Evolutionary conservation across 805 yeast species (phyloP).

Genomic region (Candida palmyrensis): DNA sequence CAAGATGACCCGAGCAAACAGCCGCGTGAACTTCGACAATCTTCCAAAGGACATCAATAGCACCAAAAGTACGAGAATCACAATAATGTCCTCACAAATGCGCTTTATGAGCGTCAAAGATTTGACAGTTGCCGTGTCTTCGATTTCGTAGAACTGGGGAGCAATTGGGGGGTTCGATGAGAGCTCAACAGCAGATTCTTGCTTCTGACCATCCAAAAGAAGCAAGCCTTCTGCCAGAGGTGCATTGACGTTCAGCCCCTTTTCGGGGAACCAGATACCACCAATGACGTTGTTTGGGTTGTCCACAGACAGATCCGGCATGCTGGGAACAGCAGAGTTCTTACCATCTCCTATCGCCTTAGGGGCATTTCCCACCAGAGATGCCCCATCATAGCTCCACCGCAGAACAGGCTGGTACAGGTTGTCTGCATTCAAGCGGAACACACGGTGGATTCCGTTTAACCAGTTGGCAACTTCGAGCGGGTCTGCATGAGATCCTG

Average conservation of each 20-base stretch:
- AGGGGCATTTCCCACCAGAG: not conserved
- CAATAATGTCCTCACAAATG: constrained; percentile 46
- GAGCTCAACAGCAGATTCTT: constrained; percentile 1
- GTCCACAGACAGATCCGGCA: too few relatives aligned
- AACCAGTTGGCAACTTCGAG: constrained; percentile 20
- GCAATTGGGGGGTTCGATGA: not conserved
- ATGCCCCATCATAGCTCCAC: constrained; percentile 9
- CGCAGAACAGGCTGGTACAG: constrained; percentile 32
- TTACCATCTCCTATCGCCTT: not conserved
- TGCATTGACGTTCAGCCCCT: constrained; percentile 10
- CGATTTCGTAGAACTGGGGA: constrained; percentile 2
- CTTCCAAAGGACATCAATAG: constrained; percentile 33
- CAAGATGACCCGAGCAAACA: constrained; percentile 4
- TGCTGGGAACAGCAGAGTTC: not conserved
- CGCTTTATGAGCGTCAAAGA: constrained; percentile 18
- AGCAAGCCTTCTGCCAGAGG: too few relatives aligned
- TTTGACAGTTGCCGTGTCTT: constrained; percentile 2
- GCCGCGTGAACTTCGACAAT: constrained; percentile 22
- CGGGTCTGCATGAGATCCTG: constrained; percentile 9
- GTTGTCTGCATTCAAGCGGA: constrained; percentile 22
- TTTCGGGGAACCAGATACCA: constrained; percentile 30
- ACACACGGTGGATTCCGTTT: constrained; percentile 33
- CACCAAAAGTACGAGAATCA: constrained; percentile 32
- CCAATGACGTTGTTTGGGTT: constrained; percentile 13
- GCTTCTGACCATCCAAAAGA: constrained; percentile 6